These are phyloP conservation scores for Xylaria sp. DNA, from an alignment of 2,329 filamentous ascomycete species.

Conservation along the genomic window DNA sequence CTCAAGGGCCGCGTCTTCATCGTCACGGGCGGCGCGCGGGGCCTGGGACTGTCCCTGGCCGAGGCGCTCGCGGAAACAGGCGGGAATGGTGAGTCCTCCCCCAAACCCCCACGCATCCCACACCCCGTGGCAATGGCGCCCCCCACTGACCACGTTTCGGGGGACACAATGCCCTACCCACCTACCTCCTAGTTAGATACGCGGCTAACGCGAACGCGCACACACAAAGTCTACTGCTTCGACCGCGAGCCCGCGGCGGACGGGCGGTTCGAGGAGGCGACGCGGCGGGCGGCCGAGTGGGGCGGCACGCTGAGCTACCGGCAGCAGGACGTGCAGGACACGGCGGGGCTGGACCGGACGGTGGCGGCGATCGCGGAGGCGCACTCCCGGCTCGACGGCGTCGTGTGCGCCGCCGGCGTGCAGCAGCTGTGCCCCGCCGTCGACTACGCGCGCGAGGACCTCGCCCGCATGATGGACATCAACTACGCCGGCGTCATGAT, in stretches of 20 bases:
- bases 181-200: no score
- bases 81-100: slow-evolving; percentile 57
- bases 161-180: no score
- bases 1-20: slow-evolving; percentile 68
- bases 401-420: slow-evolving; percentile 68
- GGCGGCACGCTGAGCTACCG: slow-evolving; percentile 69
- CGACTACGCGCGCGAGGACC: slow-evolving; percentile 61
- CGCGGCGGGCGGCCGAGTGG: slow-evolving; percentile 58
- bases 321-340: slow-evolving; percentile 68
- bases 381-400: slow-evolving; percentile 65
- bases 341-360: slow-evolving; percentile 57
- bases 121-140: no score
- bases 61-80: slow-evolving; percentile 77
- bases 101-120: no score
- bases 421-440: slow-evolving; percentile 70
- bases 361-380: slow-evolving; percentile 63
- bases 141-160: no score
- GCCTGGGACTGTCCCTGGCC: slow-evolving; percentile 73
- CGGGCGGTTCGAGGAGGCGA: slow-evolving; percentile 63
- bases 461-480: slow-evolving; percentile 68
- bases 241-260: slow-evolving; percentile 54
- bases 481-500: slow-evolving; percentile 71
- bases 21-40: slow-evolving; percentile 72
- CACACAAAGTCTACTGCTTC: slow-evolving; percentile 63
- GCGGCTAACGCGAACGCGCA: no score